phyloP scores from a whole-genome alignment of 2,329 filamentous ascomycete genomes.

The Fusarium sp. region DNA sequence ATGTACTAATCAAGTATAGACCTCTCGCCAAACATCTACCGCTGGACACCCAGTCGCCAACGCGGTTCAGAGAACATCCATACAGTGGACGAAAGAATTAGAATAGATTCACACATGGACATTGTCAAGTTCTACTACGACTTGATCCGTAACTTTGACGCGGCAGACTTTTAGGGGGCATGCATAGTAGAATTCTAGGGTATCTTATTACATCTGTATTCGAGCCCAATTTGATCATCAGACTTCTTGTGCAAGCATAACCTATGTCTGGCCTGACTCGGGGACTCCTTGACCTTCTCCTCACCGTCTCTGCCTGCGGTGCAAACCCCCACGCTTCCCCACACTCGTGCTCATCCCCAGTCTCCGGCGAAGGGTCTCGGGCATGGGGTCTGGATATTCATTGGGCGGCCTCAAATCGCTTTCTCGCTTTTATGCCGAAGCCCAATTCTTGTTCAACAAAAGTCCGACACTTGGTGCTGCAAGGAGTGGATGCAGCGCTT shows the following conservation, averaged over 20 bases:
- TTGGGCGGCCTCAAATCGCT: slow-evolving; percentile 6
- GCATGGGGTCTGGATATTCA: neutral
- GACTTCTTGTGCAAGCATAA: neutral
- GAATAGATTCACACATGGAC: slow-evolving; percentile 54
- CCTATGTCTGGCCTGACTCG: neutral
- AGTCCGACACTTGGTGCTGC: neutral
- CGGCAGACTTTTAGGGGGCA: slow-evolving; percentile 46
- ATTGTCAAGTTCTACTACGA: slow-evolving; percentile 59
- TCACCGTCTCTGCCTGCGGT: slow-evolving; percentile 8
- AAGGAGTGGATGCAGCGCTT: neutral
- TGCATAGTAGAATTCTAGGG: slow-evolving; percentile 2
- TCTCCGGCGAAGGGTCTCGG: neutral
- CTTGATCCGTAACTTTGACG: slow-evolving; percentile 59
- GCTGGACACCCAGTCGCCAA: slow-evolving; percentile 56
- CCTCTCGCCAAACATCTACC: slow-evolving; percentile 52
- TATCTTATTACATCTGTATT: slow-evolving; percentile 3
- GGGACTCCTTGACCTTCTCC: neutral
- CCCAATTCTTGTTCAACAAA: neutral
- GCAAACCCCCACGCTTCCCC: slow-evolving; percentile 28
- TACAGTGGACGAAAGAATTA: slow-evolving; percentile 57
- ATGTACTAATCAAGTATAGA: slow-evolving; percentile 33
- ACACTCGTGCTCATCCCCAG: slow-evolving; percentile 12
- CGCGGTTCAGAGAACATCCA: slow-evolving; percentile 51
- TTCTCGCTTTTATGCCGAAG: neutral
- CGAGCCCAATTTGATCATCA: neutral